phyloP scores from a whole-genome alignment of 1,284 basidiomycete genomes.

The Microbotryomycetes sp. region DNA sequence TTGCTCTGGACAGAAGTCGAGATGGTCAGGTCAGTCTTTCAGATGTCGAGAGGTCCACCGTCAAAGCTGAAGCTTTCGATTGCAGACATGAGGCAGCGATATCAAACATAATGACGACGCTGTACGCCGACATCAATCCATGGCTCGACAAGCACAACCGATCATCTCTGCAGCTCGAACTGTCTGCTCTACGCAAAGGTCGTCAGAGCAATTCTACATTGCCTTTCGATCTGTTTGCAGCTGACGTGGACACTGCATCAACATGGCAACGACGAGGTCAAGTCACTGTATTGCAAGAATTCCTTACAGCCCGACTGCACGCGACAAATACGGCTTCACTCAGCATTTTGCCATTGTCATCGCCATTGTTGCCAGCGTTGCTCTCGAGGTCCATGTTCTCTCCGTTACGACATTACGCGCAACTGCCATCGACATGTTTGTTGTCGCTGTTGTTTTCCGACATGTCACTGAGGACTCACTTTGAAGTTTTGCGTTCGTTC shows the following conservation, averaged over 20 bases:
- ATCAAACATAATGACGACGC: background rate
- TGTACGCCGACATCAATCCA: background rate
- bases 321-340: background rate
- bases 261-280: background rate
- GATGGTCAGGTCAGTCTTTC: background rate
- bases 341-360: background rate
- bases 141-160: background rate
- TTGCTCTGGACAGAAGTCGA: conserved; percentile 4
- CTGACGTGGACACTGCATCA: background rate
- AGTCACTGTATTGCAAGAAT: background rate
- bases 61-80: background rate
- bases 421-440: conserved; percentile 4
- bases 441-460: conserved; percentile 9
- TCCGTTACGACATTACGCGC: background rate
- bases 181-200: background rate
- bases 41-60: background rate
- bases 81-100: background rate
- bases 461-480: conserved; percentile 2
- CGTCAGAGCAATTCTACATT: background rate
- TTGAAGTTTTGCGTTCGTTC: conserved; percentile 4
- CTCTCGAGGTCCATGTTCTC: background rate
- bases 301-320: background rate
- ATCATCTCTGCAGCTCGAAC: background rate
- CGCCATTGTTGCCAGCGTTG: background rate
- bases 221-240: background rate